Evolutionary conservation across 495 filamentous ascomycete species (phyloP), one percentile per base, ranked within the genome.

Genomic region (Trichoderma orchidacearum): DNA sequence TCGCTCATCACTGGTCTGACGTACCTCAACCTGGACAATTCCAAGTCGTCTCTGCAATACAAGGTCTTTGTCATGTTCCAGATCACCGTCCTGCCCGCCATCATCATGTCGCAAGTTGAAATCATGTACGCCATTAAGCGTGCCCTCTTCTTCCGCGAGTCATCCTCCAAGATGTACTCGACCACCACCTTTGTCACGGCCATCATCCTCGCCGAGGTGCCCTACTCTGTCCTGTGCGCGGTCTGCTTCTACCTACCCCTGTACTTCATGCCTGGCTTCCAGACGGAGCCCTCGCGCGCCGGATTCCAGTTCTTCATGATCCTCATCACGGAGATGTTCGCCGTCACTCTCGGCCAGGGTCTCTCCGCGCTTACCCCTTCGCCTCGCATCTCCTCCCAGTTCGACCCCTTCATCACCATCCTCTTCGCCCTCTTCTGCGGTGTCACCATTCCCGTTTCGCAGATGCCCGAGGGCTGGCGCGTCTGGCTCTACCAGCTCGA

Each of bases 291-390:
- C 0, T 68, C 65, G 13, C 79, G 87, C 5, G 83, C 88, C 0
- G 89, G 88, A 0, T 90, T 89, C 66, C 85, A 89, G 61, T 90
- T 91, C 74, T 70, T 91, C 68, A 87, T 93, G 68, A 73, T 92
- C 48, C 73, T 90, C 9, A 79, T 90, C 65, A 86, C 82, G 2
- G 86, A 90, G 61, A 63, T 89, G 23, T 89, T 90, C 67, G 79
- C 82, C n/a, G 83, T 90, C 36, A 84, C 83, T 0, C 66, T 90
- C 27, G 87, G 75, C 17, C 86, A 90, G 59, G 76, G 77, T 50
- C 72, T 90, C 21, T 78, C 85, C 0, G 81, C 87, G 0, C 64
- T 87, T 21, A 88, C 87, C 0, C 86, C 87, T 0, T 80, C 74
- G 27, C 73, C 81, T 30, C 87, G 88, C 69, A 84, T 90, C 60